Evolutionary conservation across 805 yeast genomes (phyloP), one percentile per base, ranked within the genome.

Genomic region (Teunomyces stri): DNA sequence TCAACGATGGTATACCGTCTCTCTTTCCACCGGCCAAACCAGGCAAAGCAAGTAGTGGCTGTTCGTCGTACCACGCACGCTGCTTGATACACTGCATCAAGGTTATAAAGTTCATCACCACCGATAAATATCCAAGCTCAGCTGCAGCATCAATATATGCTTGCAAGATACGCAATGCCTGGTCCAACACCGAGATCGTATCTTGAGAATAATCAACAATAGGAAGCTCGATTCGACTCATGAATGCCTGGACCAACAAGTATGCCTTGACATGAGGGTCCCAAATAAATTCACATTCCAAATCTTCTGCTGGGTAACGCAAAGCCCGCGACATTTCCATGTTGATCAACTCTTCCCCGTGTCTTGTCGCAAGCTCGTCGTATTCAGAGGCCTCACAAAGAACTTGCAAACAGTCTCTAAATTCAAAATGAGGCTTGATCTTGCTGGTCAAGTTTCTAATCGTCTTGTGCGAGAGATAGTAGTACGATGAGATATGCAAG

Each of bases 161-260:
- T 62, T 94, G 99, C 45, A 91, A 68, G 52, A 94, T 85, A 79
- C 99, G 96, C 59, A 94, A 72, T 6, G 96, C 82, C 69, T 94
- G 99, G 60, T 95, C 99, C 48, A 94, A 70, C 7, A 94, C 96
- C 0, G 97, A 84, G 11, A 90, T 81, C 0, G 96, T 90, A 65
- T 94, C 99, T 61, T 92, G 98, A 7, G 86, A 75, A 62, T 94
- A 94, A 72, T 94, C 99, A 0, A 96, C 95, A 59, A 94, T 88
- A 1, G 98, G 99, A 42, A 94, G 71, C 49, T 88, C 94, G 5
- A 81, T 71, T 42, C 90, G 69, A 31, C 80, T 70, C 78, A 87
- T 80, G 56, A 76, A 84, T 0, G 92, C 91, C 61, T 87, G 94
- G 6, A 87, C 60, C 54, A 87, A 73, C 51, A 87, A 68, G 56